Conservation (phyloP, 2,329 filamentous ascomycete species). For the Xylariaceae sp. region DNA sequence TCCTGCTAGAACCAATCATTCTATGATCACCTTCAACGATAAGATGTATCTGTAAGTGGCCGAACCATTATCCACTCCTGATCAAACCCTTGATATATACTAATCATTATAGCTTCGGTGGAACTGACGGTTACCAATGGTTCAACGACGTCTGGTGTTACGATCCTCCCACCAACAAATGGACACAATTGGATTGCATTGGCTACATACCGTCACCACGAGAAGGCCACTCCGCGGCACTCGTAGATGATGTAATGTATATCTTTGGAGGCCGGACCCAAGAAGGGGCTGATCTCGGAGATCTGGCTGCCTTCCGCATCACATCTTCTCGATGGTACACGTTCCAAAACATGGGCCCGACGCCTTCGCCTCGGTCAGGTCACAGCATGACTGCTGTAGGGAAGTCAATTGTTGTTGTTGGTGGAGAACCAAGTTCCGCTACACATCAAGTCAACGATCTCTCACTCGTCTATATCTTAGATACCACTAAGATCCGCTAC, state of each 20-base stretch:
- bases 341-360: conserved; percentile 98
- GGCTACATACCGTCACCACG: conserved; percentile 92
- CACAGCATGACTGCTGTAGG: conserved; percentile 97
- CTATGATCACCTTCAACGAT: conserved; percentile 85
- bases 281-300: conserved; percentile 85
- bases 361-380: conserved; percentile 85
- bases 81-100: neutral
- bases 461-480: conserved; percentile 82
- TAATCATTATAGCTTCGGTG: conserved; percentile 66
- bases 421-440: conserved; percentile 88
- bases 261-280: conserved; percentile 95
- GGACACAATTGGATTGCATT: conserved; percentile 89
- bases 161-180: conserved; percentile 74
- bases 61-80: neutral
- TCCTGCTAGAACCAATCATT: conserved; percentile 89
- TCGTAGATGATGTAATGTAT: conserved; percentile 99
- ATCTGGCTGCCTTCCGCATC: conserved; percentile 73
- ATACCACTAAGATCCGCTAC: conserved; percentile 94
- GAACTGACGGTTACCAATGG: conserved; percentile 93
- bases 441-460: conserved; percentile 76
- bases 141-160: conserved; percentile 99
- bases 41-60: conserved; percentile 82
- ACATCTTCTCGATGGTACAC: conserved; percentile 93
- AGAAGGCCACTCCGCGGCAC: conserved; percentile 87
- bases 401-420: conserved; percentile 87